These are phyloP conservation scores for Nitzschia sp. DNA, from an alignment of 108 stramenopile genomes.

Conservation along the genomic window DNA sequence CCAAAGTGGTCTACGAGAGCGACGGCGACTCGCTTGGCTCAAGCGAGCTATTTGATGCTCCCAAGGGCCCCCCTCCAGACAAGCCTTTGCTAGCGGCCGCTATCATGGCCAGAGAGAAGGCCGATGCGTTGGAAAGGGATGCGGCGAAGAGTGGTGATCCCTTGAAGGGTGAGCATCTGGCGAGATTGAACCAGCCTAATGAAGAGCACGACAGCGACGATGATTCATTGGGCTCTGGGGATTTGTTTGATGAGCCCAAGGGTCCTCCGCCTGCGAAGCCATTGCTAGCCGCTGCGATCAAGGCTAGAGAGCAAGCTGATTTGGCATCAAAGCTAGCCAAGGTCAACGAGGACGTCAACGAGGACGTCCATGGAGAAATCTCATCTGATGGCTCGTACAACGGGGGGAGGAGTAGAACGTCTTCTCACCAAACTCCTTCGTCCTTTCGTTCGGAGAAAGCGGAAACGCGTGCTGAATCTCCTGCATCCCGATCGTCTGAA, in stretches of 20 bases:
- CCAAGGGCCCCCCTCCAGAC: constrained; percentile 1
- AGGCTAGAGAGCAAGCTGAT: constrained; percentile 1
- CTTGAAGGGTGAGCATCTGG: constrained; percentile 2
- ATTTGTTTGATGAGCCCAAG: constrained; percentile 9
- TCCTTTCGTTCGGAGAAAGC: no score
- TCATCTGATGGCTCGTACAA: no score
- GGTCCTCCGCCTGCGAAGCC: constrained; percentile 2
- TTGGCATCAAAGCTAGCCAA: no score
- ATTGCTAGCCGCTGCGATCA: constrained; percentile 3
- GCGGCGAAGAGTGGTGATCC: neutral
- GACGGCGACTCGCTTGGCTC: constrained; percentile 16
- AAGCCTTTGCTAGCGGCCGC: constrained; percentile 2
- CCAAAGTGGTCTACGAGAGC: neutral
- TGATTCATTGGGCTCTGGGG: constrained; percentile 13
- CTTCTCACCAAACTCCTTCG: no score
- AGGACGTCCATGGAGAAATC: no score
- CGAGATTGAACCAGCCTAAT: neutral
- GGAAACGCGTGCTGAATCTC: no score
- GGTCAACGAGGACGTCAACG: no score
- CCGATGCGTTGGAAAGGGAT: neutral
- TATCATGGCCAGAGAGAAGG: neutral
- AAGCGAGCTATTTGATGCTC: constrained; percentile 11
- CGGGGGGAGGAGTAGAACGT: no score
- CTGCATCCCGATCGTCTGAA: no score
- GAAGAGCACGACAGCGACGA: neutral